Evolutionary conservation across 345 rosid genomes (phyloP).

Genomic region (Eucalyptus albens): DNA sequence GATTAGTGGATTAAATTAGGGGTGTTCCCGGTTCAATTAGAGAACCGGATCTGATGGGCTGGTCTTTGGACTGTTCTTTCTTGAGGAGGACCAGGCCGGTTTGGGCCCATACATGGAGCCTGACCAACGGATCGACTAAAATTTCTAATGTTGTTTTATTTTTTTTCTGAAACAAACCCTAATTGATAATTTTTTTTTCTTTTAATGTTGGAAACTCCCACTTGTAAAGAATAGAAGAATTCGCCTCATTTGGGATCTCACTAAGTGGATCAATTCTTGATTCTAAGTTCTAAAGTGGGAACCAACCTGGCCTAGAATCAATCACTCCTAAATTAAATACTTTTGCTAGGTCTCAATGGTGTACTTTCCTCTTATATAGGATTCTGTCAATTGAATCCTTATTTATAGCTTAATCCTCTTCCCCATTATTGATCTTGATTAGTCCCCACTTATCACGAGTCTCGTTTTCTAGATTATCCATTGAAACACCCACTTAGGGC

Average conservation of each 20-base stretch:
- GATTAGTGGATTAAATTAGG: neutral
- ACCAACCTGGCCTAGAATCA: accelerated
- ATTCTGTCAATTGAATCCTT: neutral
- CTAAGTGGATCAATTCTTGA: accelerated
- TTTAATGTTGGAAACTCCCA: neutral
- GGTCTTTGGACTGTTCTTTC: accelerated
- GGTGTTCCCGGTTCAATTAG: neutral
- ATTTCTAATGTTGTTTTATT: accelerated
- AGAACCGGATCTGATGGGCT: neutral
- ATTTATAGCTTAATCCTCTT: neutral
- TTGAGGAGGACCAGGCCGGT: too few species aligned
- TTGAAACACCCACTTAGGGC: neutral
- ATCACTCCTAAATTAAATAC: neutral
- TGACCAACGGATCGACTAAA: accelerated
- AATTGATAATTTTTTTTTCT: too few species aligned
- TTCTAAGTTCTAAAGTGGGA: too few species aligned
- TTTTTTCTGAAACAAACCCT: neutral
- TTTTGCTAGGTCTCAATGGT: neutral
- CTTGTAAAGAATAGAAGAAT: neutral
- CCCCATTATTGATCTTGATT: neutral
- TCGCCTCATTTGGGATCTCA: accelerated
- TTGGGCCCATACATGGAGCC: accelerated
- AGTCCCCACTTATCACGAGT: accelerated
- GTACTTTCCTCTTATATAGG: neutral
- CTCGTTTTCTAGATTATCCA: accelerated